Evolutionary conservation across 2,329 filamentous ascomycete species (phyloP), one percentile per base, ranked within the genome.

Genomic region (Ophiosphaerella korrae): DNA sequence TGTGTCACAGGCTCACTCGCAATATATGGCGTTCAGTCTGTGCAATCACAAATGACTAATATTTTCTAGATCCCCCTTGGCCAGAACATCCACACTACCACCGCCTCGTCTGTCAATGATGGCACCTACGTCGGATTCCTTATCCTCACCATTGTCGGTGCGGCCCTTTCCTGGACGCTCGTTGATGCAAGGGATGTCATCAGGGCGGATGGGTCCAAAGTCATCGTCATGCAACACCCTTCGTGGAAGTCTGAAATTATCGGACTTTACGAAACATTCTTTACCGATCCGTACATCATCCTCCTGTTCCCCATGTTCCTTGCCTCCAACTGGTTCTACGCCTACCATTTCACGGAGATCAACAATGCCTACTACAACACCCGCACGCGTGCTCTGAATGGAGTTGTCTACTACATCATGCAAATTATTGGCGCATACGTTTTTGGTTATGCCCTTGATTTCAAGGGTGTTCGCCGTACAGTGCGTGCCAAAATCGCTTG

Each of bases 121-220:
- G 90, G 89, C 47, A 95, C 91, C n/a, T 96, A 95, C 65, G 85
- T 92, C 48, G 91, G 87, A 35, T 94, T 96, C 77, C 85, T 95
- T 57, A 81, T 94, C n/a, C 84, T 96, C 62, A 94, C 92, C 78
- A 79, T 88, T 45, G 60, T 82, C 39, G 90, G 90, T 39, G 89
- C 89, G 53, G 62, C 84, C 12, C 78, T 96, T 2, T 84, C 88
- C 26, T 84, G 89, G 66, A 78, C 81, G 35, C 82, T 96, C 3
- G 85, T 85, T 64, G 85, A 94, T 64, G 88, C 89, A 33, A 83
- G 83, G 61, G 82, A 85, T 48, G 83, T 96, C 55, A 78, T 89
- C 58, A 90, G 92, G 54, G 79, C 82, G 33, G 90, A 96, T 69
- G 90, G 90, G 51, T 88, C 88, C 50, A 77, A 85, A 52, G 86